Conservation (phyloP, 148 eudicot species). For the Rhododendron kiyosumense region DNA sequence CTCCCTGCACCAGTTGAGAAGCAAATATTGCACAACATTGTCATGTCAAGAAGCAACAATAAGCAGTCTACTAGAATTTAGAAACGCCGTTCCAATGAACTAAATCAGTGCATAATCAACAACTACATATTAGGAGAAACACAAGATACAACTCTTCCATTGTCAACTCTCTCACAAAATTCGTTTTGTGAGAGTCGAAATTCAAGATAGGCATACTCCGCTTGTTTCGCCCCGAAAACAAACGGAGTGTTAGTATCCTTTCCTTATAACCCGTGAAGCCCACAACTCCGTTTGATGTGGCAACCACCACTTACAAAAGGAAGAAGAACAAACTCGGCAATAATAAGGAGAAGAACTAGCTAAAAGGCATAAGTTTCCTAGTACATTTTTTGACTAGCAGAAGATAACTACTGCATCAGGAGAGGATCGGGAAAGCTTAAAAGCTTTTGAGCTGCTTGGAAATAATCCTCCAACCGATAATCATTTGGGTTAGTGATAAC, state of each 20-base stretch:
- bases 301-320: background rate
- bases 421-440: conserved; percentile 5
- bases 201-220: background rate
- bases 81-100: too few species aligned
- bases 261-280: background rate
- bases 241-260: background rate
- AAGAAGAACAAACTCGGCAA: background rate
- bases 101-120: background rate
- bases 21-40: too few species aligned
- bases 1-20: too few species aligned
- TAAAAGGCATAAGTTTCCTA: too few species aligned
- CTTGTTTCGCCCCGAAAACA: too few species aligned
- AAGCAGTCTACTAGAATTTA: too few species aligned
- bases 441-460: background rate
- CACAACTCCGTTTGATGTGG: background rate
- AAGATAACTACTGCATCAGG: background rate
- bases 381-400: background rate
- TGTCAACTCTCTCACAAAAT: too few species aligned
- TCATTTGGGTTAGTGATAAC: background rate
- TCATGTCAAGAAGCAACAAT: too few species aligned
- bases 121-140: background rate
- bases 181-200: too few species aligned
- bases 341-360: background rate
- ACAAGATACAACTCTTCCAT: too few species aligned
- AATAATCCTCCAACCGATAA: background rate